Evolutionary conservation across 1,284 basidiomycete genomes (phyloP).

Genomic region (Filobasidium uniguttulatum): DNA sequence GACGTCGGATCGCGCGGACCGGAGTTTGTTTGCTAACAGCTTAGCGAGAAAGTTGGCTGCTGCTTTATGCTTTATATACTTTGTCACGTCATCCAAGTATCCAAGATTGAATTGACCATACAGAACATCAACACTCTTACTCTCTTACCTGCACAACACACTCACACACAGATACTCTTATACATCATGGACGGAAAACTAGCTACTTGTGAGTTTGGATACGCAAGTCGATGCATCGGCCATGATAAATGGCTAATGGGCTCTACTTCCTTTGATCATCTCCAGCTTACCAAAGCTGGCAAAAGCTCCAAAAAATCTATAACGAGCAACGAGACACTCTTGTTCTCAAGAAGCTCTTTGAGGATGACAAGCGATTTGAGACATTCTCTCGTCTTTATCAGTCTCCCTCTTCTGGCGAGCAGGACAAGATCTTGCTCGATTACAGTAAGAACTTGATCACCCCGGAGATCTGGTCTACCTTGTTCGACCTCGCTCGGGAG

Average conservation of each 20-base stretch:
- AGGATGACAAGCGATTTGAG: slow-evolving; percentile 63
- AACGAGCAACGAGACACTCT: slow-evolving; percentile 60
- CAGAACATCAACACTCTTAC: too few relatives aligned
- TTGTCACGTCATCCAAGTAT: too few relatives aligned
- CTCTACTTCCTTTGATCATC: too few relatives aligned
- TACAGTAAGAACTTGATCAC: slow-evolving; percentile 96
- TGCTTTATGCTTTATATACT: too few relatives aligned
- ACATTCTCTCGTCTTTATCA: slow-evolving; percentile 71
- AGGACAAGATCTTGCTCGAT: slow-evolving; percentile 77
- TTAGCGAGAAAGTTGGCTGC: too few relatives aligned
- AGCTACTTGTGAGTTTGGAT: slow-evolving; percentile 24
- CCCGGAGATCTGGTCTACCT: slow-evolving; percentile 59
- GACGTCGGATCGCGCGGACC: too few relatives aligned
- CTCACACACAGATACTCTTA: neutral
- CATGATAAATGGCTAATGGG: neutral
- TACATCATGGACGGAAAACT: slow-evolving; percentile 29
- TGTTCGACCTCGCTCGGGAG: slow-evolving; percentile 71
- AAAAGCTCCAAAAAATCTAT: slow-evolving; percentile 77
- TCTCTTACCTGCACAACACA: too few relatives aligned
- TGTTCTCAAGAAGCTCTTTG: slow-evolving; percentile 81
- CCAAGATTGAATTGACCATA: too few relatives aligned
- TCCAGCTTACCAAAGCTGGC: slow-evolving; percentile 74
- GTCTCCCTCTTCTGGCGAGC: slow-evolving; percentile 47
- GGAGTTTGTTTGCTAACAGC: too few relatives aligned
- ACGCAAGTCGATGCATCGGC: neutral